phyloP scores from a whole-genome alignment of 208 protist genomes.

The Leishmania major region DNA sequence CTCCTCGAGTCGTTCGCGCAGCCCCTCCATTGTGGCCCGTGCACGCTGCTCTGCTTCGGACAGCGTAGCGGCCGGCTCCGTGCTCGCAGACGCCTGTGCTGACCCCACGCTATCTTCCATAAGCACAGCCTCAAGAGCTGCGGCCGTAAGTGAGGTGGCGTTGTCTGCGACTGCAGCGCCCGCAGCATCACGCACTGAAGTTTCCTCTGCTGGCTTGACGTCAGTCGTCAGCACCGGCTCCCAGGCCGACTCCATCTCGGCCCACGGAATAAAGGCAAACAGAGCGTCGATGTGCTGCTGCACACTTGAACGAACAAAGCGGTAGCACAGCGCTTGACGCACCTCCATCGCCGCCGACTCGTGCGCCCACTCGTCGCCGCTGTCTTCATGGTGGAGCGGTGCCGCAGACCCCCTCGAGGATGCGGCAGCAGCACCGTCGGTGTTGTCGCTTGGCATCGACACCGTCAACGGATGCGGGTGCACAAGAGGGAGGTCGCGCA shows the following conservation, averaged over 20 bases:
- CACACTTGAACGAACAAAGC: constrained; percentile 56
- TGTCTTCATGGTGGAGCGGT: not conserved
- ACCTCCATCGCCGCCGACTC: constrained; percentile 30
- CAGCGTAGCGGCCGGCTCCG: not conserved
- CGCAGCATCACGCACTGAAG: not conserved
- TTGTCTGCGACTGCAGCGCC: constrained; percentile 17
- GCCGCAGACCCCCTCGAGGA: not conserved
- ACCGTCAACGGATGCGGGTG: constrained; percentile 6
- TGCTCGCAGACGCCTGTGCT: not conserved
- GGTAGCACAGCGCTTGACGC: constrained; percentile 54
- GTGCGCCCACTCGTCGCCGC: constrained; percentile 25
- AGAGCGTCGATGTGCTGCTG: constrained; percentile 75
- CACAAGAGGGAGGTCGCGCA: constrained; percentile 26
- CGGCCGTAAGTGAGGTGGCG: constrained; percentile 1
- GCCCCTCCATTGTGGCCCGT: constrained; percentile 42
- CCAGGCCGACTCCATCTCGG: constrained; percentile 58
- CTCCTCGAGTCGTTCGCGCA: constrained; percentile 62
- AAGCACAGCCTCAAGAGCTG: constrained; percentile 33
- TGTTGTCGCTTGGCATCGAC: not conserved
- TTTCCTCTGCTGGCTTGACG: not conserved
- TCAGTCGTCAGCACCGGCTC: constrained; percentile 25
- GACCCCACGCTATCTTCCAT: constrained; percentile 19
- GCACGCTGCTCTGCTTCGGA: constrained; percentile 42
- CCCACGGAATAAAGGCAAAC: constrained; percentile 73
- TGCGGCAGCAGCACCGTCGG: not conserved